Evolutionary conservation across 345 rosid species (phyloP).

Genomic region (Pelargonium nanum): DNA sequence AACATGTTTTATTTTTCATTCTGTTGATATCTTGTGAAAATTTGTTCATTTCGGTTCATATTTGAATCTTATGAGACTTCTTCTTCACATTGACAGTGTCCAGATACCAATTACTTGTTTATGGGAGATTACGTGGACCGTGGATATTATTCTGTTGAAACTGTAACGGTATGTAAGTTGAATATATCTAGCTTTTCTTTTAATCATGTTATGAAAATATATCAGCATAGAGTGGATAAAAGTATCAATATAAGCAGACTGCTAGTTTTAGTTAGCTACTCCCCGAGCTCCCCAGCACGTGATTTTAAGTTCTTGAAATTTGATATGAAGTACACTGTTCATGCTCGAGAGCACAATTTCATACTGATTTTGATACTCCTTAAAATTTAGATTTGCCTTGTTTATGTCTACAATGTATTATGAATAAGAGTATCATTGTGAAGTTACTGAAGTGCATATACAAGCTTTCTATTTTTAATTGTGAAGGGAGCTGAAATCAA

Average conservation of each 20-base stretch:
- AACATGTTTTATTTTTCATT: constrained; percentile 7
- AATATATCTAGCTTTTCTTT: background rate
- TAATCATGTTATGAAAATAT: background rate
- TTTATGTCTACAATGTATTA: background rate
- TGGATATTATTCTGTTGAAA: constrained; percentile 97
- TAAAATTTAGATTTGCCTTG: background rate
- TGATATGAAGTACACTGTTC: background rate
- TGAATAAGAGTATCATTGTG: background rate
- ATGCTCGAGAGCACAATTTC: background rate
- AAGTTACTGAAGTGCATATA: too few relatives aligned
- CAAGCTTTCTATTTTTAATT: too few relatives aligned
- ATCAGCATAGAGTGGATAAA: too few relatives aligned
- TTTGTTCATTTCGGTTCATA: background rate
- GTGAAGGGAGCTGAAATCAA: too few relatives aligned
- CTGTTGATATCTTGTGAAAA: background rate
- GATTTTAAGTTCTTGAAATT: background rate
- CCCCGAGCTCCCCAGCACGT: background rate
- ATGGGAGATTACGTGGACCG: constrained; percentile 99
- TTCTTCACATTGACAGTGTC: constrained; percentile 55
- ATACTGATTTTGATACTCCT: too few relatives aligned
- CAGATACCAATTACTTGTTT: constrained; percentile 94
- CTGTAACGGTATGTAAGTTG: constrained; percentile 56
- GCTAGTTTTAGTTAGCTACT: background rate
- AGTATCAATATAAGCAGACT: background rate
- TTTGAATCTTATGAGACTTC: constrained; percentile 3